Percentiles rank a stretch among this genome's conserved stretches.
Evolutionary conservation across 805 yeast species (phyloP).

Genomic region (Candida koratica): DNA sequence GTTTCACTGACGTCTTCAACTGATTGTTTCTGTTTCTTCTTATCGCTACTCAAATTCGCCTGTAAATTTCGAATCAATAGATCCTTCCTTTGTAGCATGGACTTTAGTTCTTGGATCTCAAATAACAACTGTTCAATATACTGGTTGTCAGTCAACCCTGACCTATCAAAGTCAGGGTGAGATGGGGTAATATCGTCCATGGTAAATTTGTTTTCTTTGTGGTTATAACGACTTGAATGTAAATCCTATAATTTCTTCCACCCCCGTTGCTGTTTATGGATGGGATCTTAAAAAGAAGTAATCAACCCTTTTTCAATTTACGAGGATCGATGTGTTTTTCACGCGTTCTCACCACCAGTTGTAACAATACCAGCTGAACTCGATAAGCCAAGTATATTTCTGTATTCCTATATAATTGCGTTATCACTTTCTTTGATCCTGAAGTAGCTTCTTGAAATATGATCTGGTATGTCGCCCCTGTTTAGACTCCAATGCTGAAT

Average conservation of each 20-base stretch:
- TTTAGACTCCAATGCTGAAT: slow-evolving; percentile 23
- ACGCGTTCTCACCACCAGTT: too few relatives aligned
- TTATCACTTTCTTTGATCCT: slow-evolving; percentile 5
- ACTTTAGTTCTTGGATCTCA: slow-evolving; percentile 34
- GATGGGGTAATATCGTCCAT: slow-evolving; percentile 27
- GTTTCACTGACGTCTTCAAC: background rate
- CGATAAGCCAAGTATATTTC: too few relatives aligned
- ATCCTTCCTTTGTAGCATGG: slow-evolving; percentile 16
- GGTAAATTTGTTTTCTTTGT: too few relatives aligned
- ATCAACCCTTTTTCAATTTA: too few relatives aligned
- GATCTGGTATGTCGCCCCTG: slow-evolving; percentile 40
- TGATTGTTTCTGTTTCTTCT: background rate
- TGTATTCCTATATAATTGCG: too few relatives aligned
- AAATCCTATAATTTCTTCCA: too few relatives aligned
- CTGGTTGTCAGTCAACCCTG: slow-evolving; percentile 24
- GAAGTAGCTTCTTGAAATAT: slow-evolving; percentile 26
- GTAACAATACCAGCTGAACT: too few relatives aligned
- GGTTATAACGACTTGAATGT: too few relatives aligned
- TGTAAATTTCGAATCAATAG: slow-evolving; percentile 15
- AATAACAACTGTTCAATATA: slow-evolving; percentile 33
- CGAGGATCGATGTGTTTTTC: too few relatives aligned
- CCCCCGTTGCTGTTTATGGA: too few relatives aligned
- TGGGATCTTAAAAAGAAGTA: too few relatives aligned
- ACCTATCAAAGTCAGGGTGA: slow-evolving; percentile 33
- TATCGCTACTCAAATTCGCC: slow-evolving; percentile 9